Conservation (phyloP, 2,329 filamentous ascomycete genomes). For the Aspergillus carbonarius region DNA sequence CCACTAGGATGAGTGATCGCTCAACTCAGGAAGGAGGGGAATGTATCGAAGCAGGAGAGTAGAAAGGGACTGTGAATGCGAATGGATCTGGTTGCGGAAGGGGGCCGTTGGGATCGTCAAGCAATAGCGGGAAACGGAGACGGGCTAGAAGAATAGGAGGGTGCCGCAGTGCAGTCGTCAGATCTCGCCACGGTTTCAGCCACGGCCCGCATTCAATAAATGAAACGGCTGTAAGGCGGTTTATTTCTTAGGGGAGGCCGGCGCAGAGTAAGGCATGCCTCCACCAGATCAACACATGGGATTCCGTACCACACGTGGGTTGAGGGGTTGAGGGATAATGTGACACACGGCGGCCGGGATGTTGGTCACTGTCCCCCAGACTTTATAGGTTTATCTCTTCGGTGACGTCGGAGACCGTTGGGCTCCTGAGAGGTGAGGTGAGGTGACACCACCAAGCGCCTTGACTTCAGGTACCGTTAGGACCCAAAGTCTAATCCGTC, state of each 20-base stretch:
- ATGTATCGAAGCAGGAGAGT: conserved; percentile 4
- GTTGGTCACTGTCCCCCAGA: background rate
- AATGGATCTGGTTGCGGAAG: conserved; percentile 4
- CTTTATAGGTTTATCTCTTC: background rate
- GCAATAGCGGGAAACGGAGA: conserved; percentile 2
- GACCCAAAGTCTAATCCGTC: conserved; percentile 16
- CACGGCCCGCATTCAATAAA: background rate
- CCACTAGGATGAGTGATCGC: conserved; percentile 3
- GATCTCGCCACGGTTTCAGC: conserved; percentile 5
- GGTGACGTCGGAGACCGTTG: background rate
- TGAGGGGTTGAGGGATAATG: background rate
- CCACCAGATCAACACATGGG: conserved; percentile 1
- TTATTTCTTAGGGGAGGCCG: background rate
- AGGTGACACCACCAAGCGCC: conserved; percentile 14
- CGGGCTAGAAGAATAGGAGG: conserved; percentile 5
- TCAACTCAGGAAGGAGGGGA: background rate
- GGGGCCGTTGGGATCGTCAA: conserved; percentile 1
- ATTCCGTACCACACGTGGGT: conserved; percentile 6
- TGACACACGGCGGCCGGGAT: background rate
- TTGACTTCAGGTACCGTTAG: conserved; percentile 18
- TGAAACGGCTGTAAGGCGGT: background rate
- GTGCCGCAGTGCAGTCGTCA: background rate
- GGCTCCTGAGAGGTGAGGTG: background rate
- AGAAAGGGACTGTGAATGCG: conserved; percentile 1
- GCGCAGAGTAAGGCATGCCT: conserved; percentile 5